Evolutionary conservation across 2,329 filamentous ascomycete species (phyloP), one percentile per base, ranked within the genome.

Genomic region (Arthrobotrys entomopaga): DNA sequence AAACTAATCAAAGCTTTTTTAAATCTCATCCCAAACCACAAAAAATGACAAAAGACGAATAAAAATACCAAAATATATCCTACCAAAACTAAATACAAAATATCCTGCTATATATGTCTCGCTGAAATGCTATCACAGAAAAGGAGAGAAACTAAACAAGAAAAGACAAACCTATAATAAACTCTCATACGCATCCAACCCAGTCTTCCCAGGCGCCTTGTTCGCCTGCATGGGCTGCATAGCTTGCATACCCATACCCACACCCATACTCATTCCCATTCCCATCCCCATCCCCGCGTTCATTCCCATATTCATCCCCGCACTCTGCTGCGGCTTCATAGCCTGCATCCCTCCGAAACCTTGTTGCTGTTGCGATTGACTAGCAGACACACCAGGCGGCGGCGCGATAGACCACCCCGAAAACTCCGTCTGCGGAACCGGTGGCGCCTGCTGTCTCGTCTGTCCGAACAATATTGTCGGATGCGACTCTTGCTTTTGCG

Each of bases 221-320:
- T n/a, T 78, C 19, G 80, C 80, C 56, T 81, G 80, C 26, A 81
- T 74, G 0, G 88, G 87, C 73, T 89, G 84, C 1, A 87, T 89
- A 79, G 85, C 89, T 79, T 90, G 88, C 0, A 88, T 89, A 13
- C 85, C 82, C 2, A 86, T 85, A 0, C 88, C 88, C 0, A 85
- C 84, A 5, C 56, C 56, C 69, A 73, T 73, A 20, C 54, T 43
- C 58, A 74, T 69, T 6, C 40, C 40, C 65, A 70, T 63, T 2
- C 65, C 65, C 64, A 67, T 52, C 1, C 57, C 58, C 29, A 34
- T 34, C 2, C 29, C 5, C 29, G 29, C 29, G n/a, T 46, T 46
- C 65, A 65, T 70, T 2, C 53, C 52, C 49, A 70, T 63, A 4
- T 43, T 43, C 60, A 72, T 65, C 13, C 67, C 67, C 52, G 26